Conservation (phyloP, 306 rosid species). For the Ceratonia siliqua region DNA sequence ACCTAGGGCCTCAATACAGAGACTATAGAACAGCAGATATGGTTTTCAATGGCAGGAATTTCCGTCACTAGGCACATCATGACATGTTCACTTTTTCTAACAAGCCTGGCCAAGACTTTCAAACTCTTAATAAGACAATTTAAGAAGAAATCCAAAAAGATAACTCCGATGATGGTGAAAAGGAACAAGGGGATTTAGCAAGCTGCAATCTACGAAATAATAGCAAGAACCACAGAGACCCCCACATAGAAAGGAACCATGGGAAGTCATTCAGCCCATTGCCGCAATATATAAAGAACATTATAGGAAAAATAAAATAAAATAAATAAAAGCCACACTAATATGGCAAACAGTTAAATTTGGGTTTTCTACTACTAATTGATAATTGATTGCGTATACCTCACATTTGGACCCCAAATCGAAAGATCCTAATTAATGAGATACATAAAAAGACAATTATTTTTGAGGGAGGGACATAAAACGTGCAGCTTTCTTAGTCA, state of each 20-base stretch:
- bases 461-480: too few species aligned
- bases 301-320: neutral
- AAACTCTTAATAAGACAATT: neutral
- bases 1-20: neutral
- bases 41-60: neutral
- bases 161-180: neutral
- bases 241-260: neutral
- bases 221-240: neutral
- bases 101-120: neutral
- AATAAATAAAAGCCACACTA: neutral
- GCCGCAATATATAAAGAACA: neutral
- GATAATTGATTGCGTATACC: neutral
- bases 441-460: too few species aligned
- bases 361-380: neutral
- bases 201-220: neutral
- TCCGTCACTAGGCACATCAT: neutral
- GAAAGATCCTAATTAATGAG: neutral
- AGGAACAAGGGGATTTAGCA: neutral
- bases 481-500: neutral
- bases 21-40: neutral
- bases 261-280: neutral
- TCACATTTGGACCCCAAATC: neutral
- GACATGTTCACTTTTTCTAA: neutral
- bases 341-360: neutral
- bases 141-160: neutral